Base-by-base conservation (phyloP, 495 filamentous ascomycete genomes). In the Aspergillus saccharolyticus region DNA sequence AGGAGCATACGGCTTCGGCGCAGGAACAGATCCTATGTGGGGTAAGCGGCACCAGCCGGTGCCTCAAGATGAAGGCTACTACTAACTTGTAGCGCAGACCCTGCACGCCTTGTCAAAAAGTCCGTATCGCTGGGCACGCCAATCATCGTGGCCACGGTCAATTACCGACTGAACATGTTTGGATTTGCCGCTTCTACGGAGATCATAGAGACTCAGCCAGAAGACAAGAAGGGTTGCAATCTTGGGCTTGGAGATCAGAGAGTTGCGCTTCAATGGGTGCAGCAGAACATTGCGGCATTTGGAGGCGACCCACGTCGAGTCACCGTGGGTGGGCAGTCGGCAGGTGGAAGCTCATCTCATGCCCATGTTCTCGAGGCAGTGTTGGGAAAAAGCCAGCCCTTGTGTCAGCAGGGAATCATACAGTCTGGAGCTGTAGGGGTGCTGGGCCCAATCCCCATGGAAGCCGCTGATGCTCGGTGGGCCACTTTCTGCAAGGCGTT, bases 251-350 rank as follows among this genome's bases (percentile, higher is more conserved):
- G 58, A 7, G 69, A 72, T 30, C 68, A 70, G 52, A 59, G 62
- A 15, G 44, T 65, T 19, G 73, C 66, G 21, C 57, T 72, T 15
- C 55, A 65, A 42, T 72, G 68, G 68, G 57, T 69, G 46, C 60
- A 45, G 18, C 52, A 64, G 18, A 66, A 72, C 55, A 67, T 66
- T n/a, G 53, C 45, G 9, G 50, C 56, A 15, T 73, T 71, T 47
- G 70, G 70, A 48, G 74, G 67, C 17, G 68, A 70, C 44, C 56
- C 58, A 1, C 55, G 52, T 19, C 47, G 55, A n/a, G 66, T 73
- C 53, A 71, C 67, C 25, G 61, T 71, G 19, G 59, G 53, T 17
- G 62, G 59, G 24, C 53, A 69, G 47, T 66, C 72, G 24, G 60
- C 69, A 43, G 61, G 71, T 3, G 49, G 28, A 42, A 52, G 25